Percentiles rank a stretch among this genome's conserved stretches.
Evolutionary conservation across 176 grass and related monocot genomes (phyloP).

Genomic region (Thalia dealbata): DNA sequence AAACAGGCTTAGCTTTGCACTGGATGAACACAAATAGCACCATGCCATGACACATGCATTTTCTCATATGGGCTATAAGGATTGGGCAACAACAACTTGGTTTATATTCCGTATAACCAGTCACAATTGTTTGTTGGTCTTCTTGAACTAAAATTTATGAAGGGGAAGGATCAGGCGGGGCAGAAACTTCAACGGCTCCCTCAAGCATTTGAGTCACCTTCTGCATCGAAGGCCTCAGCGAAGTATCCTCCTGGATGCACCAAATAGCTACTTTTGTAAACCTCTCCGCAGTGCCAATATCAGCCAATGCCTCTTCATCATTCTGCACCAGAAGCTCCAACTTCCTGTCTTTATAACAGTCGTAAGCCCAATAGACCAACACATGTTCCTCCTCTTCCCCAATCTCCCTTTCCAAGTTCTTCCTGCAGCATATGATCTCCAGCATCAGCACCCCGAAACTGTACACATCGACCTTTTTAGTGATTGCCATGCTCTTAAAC

Average conservation of each 20-base stretch:
- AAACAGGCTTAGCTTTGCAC: no score
- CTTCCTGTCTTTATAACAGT: slow-evolving; percentile 5
- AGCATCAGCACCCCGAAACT: slow-evolving; percentile 43
- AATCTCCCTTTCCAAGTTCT: slow-evolving; percentile 14
- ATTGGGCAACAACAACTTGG: not conserved
- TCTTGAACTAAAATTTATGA: slow-evolving; percentile 13
- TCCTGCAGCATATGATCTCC: slow-evolving; percentile 20
- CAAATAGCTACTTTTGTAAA: slow-evolving; percentile 18
- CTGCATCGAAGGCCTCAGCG: slow-evolving; percentile 24
- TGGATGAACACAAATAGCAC: not conserved
- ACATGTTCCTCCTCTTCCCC: slow-evolving; percentile 9
- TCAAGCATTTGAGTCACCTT: slow-evolving; percentile 30
- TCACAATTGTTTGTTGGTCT: not conserved
- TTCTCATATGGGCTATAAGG: no score
- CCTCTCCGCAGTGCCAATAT: slow-evolving; percentile 17
- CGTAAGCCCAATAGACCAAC: slow-evolving; percentile 36
- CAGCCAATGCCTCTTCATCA: slow-evolving; percentile 20
- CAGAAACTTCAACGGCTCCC: slow-evolving; percentile 25
- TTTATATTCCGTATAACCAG: no score
- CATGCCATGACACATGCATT: no score
- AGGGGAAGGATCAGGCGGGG: slow-evolving; percentile 27
- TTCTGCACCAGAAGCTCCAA: slow-evolving; percentile 27
- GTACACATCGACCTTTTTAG: slow-evolving; percentile 27
- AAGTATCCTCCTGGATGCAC: slow-evolving; percentile 32
- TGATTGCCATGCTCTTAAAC: slow-evolving; percentile 37